These are phyloP conservation scores for Gigaspora rosea DNA, from an alignment of 192 early-diverging fungal species.

Conservation along the genomic window DNA sequence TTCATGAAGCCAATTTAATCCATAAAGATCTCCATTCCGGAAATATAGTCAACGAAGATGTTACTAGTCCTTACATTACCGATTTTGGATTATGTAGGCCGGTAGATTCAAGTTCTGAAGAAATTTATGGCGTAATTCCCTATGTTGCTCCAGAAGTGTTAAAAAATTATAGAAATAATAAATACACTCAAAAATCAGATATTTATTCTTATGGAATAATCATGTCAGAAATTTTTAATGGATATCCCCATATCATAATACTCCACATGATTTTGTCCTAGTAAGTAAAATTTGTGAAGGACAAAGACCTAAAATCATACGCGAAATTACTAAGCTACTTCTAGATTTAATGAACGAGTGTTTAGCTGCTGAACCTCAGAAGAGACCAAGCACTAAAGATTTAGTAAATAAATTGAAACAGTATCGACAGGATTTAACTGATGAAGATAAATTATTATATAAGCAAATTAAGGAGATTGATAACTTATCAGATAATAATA, in stretches of 20 bases:
- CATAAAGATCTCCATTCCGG: conserved; percentile 48
- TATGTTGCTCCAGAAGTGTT: conserved; percentile 41
- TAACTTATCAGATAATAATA: no score
- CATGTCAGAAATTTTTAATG: conserved; percentile 42
- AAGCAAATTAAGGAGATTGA: no score
- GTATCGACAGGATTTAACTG: no score
- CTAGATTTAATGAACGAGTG: conserved; percentile 39
- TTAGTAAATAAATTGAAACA: background rate
- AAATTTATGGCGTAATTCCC: conserved; percentile 39
- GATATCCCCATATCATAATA: conserved; percentile 38
- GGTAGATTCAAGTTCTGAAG: background rate
- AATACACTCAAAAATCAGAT: conserved; percentile 14
- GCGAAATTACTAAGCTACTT: conserved; percentile 35
- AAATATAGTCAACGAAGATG: conserved; percentile 42
- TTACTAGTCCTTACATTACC: conserved; percentile 24
- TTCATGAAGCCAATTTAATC: conserved; percentile 41
- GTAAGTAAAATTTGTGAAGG: conserved; percentile 36
- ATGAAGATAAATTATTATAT: no score
- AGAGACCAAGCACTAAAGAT: background rate
- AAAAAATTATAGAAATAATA: background rate
- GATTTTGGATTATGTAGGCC: conserved; percentile 37
- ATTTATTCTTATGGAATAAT: conserved; percentile 47
- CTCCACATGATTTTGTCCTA: conserved; percentile 31
- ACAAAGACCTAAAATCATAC: conserved; percentile 35
- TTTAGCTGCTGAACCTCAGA: conserved; percentile 39